A percentile compares a stretch with the other conserved stretches of the same genome.
These are phyloP conservation scores for Helminthosporium solani DNA, from an alignment of 2,329 filamentous ascomycete species.

Conservation along the genomic window DNA sequence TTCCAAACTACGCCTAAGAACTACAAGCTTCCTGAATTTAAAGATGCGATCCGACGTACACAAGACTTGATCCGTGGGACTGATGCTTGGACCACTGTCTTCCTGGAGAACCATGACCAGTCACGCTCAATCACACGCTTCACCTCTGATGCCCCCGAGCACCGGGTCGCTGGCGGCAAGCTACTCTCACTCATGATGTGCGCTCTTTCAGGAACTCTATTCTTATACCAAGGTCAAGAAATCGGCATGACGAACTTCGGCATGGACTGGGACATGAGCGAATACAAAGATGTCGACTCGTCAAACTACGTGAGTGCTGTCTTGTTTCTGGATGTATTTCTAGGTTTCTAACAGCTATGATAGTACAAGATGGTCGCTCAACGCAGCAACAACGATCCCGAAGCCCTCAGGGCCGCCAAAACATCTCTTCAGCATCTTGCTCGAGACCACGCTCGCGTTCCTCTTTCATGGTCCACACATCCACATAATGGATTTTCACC, in stretches of 20 bases:
- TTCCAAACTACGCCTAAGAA: conserved; percentile 39
- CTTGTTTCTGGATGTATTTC: neutral
- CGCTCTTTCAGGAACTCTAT: conserved; percentile 51
- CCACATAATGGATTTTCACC: conserved; percentile 61
- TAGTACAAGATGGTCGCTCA: conserved; percentile 41
- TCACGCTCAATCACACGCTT: conserved; percentile 52
- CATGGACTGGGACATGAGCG: conserved; percentile 45
- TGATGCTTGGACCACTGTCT: conserved; percentile 51
- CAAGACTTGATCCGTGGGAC: conserved; percentile 34
- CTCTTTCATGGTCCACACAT: conserved; percentile 64
- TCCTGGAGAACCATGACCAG: conserved; percentile 58
- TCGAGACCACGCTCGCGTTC: conserved; percentile 66
- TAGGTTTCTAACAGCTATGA: conserved; percentile 1
- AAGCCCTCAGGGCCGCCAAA: conserved; percentile 50
- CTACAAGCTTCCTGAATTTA: conserved; percentile 34
- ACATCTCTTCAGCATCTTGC: conserved; percentile 59
- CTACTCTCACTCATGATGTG: conserved; percentile 51
- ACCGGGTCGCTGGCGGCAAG: conserved; percentile 49
- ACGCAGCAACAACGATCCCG: conserved; percentile 26
- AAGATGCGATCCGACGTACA: conserved; percentile 31
- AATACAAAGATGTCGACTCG: conserved; percentile 56
- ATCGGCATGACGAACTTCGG: conserved; percentile 54
- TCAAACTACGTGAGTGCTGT: conserved; percentile 48
- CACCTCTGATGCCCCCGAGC: conserved; percentile 49
- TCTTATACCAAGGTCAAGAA: conserved; percentile 55